Evolutionary conservation across 352 stramenopile genomes (phyloP).

Genomic region (Aphanomyces stellatus): DNA sequence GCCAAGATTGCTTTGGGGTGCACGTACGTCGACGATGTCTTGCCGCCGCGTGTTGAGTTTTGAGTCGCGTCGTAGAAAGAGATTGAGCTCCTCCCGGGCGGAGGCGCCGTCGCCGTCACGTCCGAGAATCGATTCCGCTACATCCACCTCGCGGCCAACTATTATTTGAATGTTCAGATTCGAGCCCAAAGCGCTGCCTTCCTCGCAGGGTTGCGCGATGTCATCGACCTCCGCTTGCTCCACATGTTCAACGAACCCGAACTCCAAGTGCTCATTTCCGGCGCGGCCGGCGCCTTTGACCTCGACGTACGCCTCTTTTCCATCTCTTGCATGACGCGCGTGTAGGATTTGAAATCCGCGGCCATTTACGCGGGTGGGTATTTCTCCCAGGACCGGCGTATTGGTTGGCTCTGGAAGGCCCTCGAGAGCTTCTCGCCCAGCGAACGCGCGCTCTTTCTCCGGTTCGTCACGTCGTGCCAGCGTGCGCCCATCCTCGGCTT

Average conservation of each 20-base stretch:
- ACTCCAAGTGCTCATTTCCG: constrained; percentile 92
- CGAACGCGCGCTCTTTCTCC: constrained; percentile 85
- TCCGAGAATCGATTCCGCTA: constrained; percentile 93
- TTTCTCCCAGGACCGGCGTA: constrained; percentile 72
- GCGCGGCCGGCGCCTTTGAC: constrained; percentile 47
- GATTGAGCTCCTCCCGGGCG: constrained; percentile 85
- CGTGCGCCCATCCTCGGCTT: constrained; percentile 93
- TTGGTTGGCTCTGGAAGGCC: constrained; percentile 62
- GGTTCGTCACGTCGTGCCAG: constrained; percentile 94
- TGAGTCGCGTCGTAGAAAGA: constrained; percentile 41
- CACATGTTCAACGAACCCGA: constrained; percentile 95
- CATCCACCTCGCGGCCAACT: constrained; percentile 93
- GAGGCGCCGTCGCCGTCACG: constrained; percentile 81
- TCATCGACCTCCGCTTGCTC: constrained; percentile 90
- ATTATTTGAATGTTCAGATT: constrained; percentile 92
- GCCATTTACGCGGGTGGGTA: constrained; percentile 91
- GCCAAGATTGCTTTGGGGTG: constrained; percentile 83
- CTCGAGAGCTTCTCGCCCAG: constrained; percentile 64
- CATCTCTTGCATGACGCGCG: not conserved
- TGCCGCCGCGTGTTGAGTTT: no score
- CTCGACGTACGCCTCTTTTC: constrained; percentile 19
- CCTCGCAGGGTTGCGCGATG: constrained; percentile 83
- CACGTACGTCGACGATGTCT: no score
- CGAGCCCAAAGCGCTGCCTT: constrained; percentile 91
- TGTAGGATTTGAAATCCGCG: constrained; percentile 83